Conservation (phyloP, 208 protist genomes). For the Crithidia sp. region DNA sequence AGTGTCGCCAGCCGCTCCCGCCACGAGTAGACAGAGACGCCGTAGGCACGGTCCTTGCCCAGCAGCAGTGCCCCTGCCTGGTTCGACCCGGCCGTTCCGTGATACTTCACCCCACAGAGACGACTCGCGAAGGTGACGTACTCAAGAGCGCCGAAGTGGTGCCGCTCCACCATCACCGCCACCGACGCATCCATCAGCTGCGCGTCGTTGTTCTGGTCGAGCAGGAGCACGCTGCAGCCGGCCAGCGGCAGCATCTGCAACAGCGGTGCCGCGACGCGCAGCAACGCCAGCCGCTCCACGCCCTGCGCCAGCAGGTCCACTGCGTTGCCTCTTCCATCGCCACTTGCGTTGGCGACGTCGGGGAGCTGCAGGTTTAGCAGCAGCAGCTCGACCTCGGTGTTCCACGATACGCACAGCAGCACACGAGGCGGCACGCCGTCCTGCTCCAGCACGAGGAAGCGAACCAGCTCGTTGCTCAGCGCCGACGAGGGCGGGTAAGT, state of each 20-base stretch:
- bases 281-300: constrained; percentile 38
- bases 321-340: not conserved
- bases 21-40: constrained; percentile 71
- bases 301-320: constrained; percentile 21
- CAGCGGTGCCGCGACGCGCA: constrained; percentile 43
- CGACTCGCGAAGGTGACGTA: constrained; percentile 38
- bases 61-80: constrained; percentile 42
- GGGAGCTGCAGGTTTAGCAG: constrained; percentile 38
- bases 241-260: constrained; percentile 50
- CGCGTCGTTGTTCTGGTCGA: constrained; percentile 48
- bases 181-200: constrained; percentile 63
- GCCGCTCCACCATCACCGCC: constrained; percentile 62
- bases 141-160: constrained; percentile 39
- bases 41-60: constrained; percentile 40
- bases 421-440: constrained; percentile 25
- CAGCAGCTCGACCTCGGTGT: constrained; percentile 63
- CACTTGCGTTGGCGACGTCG: not conserved
- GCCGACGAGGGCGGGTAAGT: constrained; percentile 35
- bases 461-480: constrained; percentile 44
- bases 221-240: constrained; percentile 42
- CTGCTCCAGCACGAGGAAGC: constrained; percentile 46
- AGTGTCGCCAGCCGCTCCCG: constrained; percentile 59
- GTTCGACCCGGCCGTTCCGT: constrained; percentile 42
- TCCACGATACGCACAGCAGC: constrained; percentile 61
- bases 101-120: constrained; percentile 41